Conservation (phyloP, 2,329 filamentous ascomycete species). For the Xylariaceae sp. region DNA sequence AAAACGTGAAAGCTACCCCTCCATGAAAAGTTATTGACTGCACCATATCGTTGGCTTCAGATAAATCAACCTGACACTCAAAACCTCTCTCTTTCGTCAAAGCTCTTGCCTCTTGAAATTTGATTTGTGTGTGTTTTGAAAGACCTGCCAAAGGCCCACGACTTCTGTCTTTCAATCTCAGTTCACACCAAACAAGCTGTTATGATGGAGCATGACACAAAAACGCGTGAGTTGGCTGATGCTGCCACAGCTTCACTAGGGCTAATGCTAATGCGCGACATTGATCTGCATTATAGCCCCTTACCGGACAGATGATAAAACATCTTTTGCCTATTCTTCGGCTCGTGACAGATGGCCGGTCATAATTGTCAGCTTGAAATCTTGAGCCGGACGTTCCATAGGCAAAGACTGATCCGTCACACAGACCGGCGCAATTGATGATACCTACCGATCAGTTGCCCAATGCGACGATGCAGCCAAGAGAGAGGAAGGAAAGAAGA, state of each 20-base stretch:
- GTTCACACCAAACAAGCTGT: too few relatives aligned
- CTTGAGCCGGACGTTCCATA: background rate
- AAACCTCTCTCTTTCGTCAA: too few relatives aligned
- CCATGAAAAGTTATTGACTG: too few relatives aligned
- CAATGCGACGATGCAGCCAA: conserved; percentile 59
- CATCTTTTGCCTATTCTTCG: conserved; percentile 82
- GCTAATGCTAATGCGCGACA: background rate
- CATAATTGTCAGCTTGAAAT: conserved; percentile 66
- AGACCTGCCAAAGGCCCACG: too few relatives aligned
- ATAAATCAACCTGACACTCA: too few relatives aligned
- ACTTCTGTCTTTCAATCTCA: too few relatives aligned
- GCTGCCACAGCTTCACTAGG: background rate
- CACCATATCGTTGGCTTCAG: too few relatives aligned
- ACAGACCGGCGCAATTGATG: conserved; percentile 88
- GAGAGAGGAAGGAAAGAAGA: conserved; percentile 76
- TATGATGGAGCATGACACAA: conserved; percentile 39
- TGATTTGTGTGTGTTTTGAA: too few relatives aligned
- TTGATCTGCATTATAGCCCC: conserved; percentile 49
- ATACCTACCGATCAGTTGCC: conserved; percentile 74
- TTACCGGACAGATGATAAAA: conserved; percentile 75
- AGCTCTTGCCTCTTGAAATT: too few relatives aligned
- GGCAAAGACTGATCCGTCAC: conserved; percentile 18
- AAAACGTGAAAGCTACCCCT: too few relatives aligned
- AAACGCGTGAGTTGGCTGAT: conserved; percentile 56
- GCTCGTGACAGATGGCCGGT: conserved; percentile 88